Conservation (phyloP, 352 stramenopile genomes). For the Phytophthora cajani region DNA sequence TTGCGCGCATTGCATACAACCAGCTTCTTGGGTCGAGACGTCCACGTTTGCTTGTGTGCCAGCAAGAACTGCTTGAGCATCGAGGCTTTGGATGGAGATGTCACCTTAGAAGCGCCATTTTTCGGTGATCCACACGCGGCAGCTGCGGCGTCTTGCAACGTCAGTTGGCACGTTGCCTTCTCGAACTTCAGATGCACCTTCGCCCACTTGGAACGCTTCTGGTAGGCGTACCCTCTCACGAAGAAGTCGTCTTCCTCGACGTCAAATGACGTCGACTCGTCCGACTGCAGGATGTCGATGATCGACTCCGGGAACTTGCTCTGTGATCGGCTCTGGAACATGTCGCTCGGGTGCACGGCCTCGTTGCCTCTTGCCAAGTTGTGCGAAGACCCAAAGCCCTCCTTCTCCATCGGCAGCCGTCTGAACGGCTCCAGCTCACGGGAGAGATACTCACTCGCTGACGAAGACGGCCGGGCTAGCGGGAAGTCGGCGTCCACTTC, state of each 20-base stretch:
- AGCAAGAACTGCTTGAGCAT: slow-evolving; percentile 72
- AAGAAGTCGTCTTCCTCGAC: slow-evolving; percentile 59
- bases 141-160: slow-evolving; percentile 46
- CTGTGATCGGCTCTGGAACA: slow-evolving; percentile 75
- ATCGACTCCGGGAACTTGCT: slow-evolving; percentile 78
- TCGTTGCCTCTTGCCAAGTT: slow-evolving; percentile 68
- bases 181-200: slow-evolving; percentile 79
- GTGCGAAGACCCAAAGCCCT: slow-evolving; percentile 69
- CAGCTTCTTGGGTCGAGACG: slow-evolving; percentile 58
- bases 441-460: slow-evolving; percentile 71
- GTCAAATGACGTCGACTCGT: slow-evolving; percentile 65
- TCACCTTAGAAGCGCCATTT: slow-evolving; percentile 21
- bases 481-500: slow-evolving; percentile 60
- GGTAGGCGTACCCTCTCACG: slow-evolving; percentile 70
- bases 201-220: slow-evolving; percentile 78
- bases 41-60: slow-evolving; percentile 66
- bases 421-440: slow-evolving; percentile 71
- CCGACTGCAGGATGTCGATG: slow-evolving; percentile 69
- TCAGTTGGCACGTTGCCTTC: slow-evolving; percentile 64
- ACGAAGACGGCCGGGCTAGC: slow-evolving; percentile 61
- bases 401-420: slow-evolving; percentile 71
- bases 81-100: slow-evolving; percentile 33
- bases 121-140: slow-evolving; percentile 2
- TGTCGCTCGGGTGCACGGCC: slow-evolving; percentile 67
- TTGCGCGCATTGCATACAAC: slow-evolving; percentile 78